These are phyloP conservation scores for Mucuna pruriens DNA, from an alignment of 306 rosid species.

Conservation along the genomic window DNA sequence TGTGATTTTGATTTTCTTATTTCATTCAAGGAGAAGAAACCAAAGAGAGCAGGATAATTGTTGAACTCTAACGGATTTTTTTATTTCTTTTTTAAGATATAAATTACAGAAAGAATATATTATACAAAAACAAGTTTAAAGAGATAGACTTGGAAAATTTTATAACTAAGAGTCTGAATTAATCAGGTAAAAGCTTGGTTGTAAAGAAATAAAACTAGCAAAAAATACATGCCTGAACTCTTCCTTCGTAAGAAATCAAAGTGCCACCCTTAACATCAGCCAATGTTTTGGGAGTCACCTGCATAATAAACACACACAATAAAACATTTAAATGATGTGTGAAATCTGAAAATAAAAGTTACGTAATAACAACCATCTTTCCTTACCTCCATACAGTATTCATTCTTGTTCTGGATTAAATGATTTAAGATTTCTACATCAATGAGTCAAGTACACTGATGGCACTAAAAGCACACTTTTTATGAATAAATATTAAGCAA, in stretches of 20 bases:
- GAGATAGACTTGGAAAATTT: neutral
- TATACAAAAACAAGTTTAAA: conserved; percentile 22
- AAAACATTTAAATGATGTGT: neutral
- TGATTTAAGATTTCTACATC: conserved; percentile 53
- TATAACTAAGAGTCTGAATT: conserved; percentile 20
- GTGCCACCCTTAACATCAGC: conserved; percentile 99
- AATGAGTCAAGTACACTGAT: conserved; percentile 67
- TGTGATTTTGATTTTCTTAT: neutral
- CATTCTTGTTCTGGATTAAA: conserved; percentile 78
- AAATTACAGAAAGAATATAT: conserved; percentile 10
- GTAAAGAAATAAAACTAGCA: conserved; percentile 16
- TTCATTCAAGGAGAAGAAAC: conserved; percentile 13
- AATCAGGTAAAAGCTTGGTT: conserved; percentile 18
- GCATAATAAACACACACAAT: conserved; percentile 10
- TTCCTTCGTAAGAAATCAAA: conserved; percentile 91
- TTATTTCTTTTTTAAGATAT: neutral
- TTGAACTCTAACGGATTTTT: neutral
- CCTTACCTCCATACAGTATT: conserved; percentile 93
- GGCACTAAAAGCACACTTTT: conserved; percentile 33
- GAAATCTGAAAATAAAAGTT: conserved; percentile 26
- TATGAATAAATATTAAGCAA: conserved; percentile 22
- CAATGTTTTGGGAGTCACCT: conserved; percentile 72
- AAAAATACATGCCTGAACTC: conserved; percentile 45
- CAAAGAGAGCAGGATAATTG: neutral
- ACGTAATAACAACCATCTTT: conserved; percentile 10